phyloP scores from a whole-genome alignment of 768 basidiomycete genomes.

The Amanita molliuscula region DNA sequence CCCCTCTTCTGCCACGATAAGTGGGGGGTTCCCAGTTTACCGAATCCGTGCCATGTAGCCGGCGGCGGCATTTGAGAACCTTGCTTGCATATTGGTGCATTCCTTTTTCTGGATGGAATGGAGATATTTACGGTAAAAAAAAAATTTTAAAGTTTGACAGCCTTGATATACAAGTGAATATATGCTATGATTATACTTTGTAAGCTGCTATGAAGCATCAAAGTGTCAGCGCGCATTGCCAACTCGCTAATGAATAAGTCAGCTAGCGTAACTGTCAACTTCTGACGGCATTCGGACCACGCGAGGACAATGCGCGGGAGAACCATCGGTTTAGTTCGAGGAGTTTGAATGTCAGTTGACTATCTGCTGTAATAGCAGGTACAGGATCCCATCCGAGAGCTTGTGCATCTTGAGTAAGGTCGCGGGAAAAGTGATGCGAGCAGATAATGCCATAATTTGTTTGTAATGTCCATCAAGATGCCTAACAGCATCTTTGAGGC shows the following conservation, averaged over 20 bases:
- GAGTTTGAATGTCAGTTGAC: slow-evolving; percentile 9
- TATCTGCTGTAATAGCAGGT: slow-evolving; percentile 25
- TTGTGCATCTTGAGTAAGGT: slow-evolving; percentile 27
- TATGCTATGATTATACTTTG: background rate
- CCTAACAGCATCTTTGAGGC: slow-evolving; percentile 14
- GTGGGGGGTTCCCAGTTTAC: no score
- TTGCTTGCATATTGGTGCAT: background rate
- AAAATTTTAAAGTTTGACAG: slow-evolving; percentile 2
- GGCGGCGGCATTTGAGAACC: no score
- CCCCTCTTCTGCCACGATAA: no score
- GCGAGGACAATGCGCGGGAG: slow-evolving; percentile 4
- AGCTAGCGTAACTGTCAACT: background rate
- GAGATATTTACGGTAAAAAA: background rate
- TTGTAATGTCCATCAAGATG: slow-evolving; percentile 19
- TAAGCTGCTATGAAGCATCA: background rate
- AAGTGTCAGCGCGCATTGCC: background rate
- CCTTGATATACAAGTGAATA: background rate
- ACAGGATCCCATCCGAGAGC: slow-evolving; percentile 28
- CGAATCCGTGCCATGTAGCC: no score
- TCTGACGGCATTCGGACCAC: background rate
- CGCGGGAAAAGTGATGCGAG: slow-evolving; percentile 20
- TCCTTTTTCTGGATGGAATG: background rate
- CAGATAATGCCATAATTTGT: slow-evolving; percentile 19
- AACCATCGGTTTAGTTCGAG: background rate
- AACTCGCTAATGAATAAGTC: background rate